Evolutionary conservation across 345 rosid species (phyloP).

Genomic region (Firmiana major): DNA sequence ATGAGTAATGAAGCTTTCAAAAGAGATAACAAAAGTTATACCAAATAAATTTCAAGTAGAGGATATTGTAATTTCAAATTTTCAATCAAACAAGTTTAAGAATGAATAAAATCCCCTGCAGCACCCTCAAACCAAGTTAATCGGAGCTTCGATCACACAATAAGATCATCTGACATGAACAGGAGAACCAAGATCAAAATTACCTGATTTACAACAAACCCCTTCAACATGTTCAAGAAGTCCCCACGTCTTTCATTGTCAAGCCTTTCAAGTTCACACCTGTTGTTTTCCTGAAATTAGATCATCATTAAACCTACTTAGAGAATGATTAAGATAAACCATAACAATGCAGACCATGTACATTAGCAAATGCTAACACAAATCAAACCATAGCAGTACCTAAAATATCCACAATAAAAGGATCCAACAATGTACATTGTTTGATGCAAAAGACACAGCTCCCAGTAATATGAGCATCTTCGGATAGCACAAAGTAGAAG

Average conservation of each 20-base stretch:
- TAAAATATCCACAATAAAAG: neutral
- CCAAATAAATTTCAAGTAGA: neutral
- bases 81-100: too few species aligned
- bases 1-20: neutral
- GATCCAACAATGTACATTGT: neutral
- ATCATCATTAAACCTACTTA: conserved; percentile 12
- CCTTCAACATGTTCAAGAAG: conserved; percentile 86
- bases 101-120: neutral
- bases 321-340: conserved; percentile 3
- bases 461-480: neutral
- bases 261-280: conserved; percentile 81
- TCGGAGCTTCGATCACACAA: neutral
- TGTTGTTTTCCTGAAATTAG: conserved; percentile 69
- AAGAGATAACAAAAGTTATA: neutral
- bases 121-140: conserved; percentile 9
- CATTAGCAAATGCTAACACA: neutral
- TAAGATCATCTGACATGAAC: neutral
- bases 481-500: neutral
- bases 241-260: conserved; percentile 74
- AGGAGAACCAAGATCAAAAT: neutral
- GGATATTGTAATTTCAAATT: too few species aligned
- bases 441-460: neutral
- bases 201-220: conserved; percentile 93
- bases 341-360: neutral
- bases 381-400: neutral